Conservation (phyloP, 2,329 filamentous ascomycete species). For the Epichloe aotearoae region DNA sequence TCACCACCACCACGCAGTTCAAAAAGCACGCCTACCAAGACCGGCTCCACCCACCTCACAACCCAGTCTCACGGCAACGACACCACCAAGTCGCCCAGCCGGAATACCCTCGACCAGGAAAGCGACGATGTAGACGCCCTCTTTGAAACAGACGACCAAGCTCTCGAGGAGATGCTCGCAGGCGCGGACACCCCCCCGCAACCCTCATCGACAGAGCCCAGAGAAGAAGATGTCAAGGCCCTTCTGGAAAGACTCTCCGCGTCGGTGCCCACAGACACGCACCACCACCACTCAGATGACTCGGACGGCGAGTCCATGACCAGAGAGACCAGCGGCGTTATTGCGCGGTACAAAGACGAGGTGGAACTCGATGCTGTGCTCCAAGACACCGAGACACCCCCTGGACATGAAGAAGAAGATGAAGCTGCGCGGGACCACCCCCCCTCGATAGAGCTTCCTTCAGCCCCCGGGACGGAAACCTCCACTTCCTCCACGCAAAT, state of each 20-base stretch:
- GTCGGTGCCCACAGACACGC: constrained; percentile 15
- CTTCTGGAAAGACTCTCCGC: constrained; percentile 24
- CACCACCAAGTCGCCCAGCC: neutral
- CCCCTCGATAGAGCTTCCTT: neutral
- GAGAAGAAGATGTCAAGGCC: constrained; percentile 21
- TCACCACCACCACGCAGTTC: constrained; percentile 9
- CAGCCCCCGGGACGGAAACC: neutral
- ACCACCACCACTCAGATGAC: constrained; percentile 23
- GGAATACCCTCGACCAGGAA: neutral
- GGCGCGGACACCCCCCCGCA: constrained; percentile 19
- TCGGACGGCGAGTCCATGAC: constrained; percentile 39
- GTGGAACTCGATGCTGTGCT: constrained; percentile 21
- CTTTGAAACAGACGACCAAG: constrained; percentile 36
- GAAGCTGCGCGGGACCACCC: neutral
- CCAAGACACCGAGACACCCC: neutral
- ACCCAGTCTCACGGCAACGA: neutral
- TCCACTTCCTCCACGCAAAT: constrained; percentile 5
- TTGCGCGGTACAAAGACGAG: constrained; percentile 35
- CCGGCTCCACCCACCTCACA: neutral
- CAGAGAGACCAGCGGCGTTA: constrained; percentile 28
- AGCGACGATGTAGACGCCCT: constrained; percentile 25
- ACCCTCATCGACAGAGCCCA: constrained; percentile 9
- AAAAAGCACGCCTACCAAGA: neutral
- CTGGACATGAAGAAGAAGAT: neutral
- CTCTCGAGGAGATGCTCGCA: constrained; percentile 37